phyloP scores from a whole-genome alignment of 768 basidiomycete genomes.

The Lyophyllum atratum region DNA sequence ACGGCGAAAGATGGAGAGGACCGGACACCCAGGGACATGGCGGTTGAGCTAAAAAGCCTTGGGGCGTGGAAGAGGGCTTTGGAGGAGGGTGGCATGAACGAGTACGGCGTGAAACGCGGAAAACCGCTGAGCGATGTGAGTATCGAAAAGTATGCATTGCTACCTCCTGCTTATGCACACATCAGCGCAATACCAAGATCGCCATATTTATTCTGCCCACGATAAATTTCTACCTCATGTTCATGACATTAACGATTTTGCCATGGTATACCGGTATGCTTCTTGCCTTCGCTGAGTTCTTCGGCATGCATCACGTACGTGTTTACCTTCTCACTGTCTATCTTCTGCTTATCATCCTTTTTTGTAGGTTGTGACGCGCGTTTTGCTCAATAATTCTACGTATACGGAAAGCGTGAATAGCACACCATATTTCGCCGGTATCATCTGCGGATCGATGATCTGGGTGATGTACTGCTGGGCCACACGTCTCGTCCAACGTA shows the following conservation, averaged over 20 bases:
- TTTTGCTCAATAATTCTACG: conserved; percentile 78
- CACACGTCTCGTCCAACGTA: conserved; percentile 73
- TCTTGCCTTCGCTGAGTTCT: conserved; percentile 84
- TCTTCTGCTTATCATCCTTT: conserved; percentile 11
- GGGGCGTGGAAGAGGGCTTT: conserved; percentile 89
- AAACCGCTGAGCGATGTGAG: conserved; percentile 72
- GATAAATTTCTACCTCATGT: conserved; percentile 79
- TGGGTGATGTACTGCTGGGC: conserved; percentile 89
- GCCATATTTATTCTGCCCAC: conserved; percentile 80
- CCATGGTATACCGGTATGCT: conserved; percentile 91
- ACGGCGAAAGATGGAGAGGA: conserved; percentile 79
- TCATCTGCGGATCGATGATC: conserved; percentile 81
- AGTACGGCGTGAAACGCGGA: conserved; percentile 67
- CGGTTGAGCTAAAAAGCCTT: conserved; percentile 86
- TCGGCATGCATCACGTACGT: conserved; percentile 91
- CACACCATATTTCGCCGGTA: conserved; percentile 92
- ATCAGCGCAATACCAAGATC: conserved; percentile 78
- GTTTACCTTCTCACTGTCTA: not conserved
- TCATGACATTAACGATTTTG: conserved; percentile 77
- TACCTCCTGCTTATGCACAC: not conserved
- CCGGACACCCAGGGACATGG: conserved; percentile 93
- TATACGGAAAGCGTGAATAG: conserved; percentile 83
- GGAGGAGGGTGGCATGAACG: conserved; percentile 83
- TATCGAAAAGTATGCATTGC: not conserved
- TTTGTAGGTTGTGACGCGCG: conserved; percentile 75